Evolutionary conservation across 2,329 filamentous ascomycete species (phyloP).

Genomic region (Botrytis sinoallii): DNA sequence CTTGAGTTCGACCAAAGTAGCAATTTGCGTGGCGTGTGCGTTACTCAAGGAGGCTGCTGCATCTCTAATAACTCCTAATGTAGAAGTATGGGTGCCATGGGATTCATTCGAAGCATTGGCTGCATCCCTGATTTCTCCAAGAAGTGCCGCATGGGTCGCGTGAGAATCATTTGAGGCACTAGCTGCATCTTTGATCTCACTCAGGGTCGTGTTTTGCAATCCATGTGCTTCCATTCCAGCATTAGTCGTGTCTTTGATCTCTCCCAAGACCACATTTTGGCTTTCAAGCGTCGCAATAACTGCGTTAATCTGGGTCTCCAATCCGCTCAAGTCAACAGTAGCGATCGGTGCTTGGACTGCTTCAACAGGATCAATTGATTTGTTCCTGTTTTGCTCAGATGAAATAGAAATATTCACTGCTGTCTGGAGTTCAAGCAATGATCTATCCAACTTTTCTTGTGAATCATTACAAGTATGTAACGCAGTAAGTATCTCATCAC

Average conservation of each 20-base stretch:
- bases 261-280: conserved; percentile 23
- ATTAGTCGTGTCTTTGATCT: conserved; percentile 18
- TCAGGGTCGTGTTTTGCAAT: conserved; percentile 23
- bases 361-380: background rate
- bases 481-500: conserved; percentile 36
- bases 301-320: background rate
- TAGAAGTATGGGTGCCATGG: conserved; percentile 20
- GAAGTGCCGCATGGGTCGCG: conserved; percentile 16
- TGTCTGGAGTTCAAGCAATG: background rate
- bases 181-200: conserved; percentile 18
- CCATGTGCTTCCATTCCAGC: conserved; percentile 27
- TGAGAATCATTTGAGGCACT: conserved; percentile 20
- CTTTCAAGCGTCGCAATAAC: conserved; percentile 22
- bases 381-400: background rate
- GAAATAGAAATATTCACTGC: background rate
- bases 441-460: conserved; percentile 3
- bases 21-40: conserved; percentile 20
- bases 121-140: conserved; percentile 28
- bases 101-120: conserved; percentile 22
- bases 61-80: conserved; percentile 20
- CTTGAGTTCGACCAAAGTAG: conserved; percentile 16
- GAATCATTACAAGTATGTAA: conserved; percentile 27
- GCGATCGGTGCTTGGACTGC: background rate
- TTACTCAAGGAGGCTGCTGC: conserved; percentile 11
- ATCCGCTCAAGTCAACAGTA: background rate